Conservation (phyloP, 179 eudicot genomes). For the Vitellaria paradoxa region DNA sequence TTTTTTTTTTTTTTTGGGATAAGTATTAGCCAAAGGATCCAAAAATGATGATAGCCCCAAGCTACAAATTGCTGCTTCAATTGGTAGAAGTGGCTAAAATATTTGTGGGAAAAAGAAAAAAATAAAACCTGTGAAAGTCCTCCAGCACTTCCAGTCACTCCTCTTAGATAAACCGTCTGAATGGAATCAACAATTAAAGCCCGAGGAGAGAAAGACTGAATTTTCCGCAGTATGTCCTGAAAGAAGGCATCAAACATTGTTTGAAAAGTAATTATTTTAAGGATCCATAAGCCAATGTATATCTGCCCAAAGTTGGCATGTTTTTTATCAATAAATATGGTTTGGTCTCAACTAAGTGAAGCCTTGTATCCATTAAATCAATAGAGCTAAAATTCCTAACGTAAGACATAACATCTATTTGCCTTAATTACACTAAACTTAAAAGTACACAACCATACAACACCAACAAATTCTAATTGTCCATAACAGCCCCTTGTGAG, state of each 20-base stretch:
- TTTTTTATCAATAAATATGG: neutral
- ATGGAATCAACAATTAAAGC: conserved; percentile 88
- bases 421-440: neutral
- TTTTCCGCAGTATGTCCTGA: conserved; percentile 80
- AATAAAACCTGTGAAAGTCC: conserved; percentile 65
- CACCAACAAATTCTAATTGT: neutral
- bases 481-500: neutral
- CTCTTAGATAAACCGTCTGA: conserved; percentile 82
- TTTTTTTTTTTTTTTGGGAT: too few relatives aligned
- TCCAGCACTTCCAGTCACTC: conserved; percentile 89
- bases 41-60: neutral
- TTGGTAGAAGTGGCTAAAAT: neutral
- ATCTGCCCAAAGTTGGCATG: neutral
- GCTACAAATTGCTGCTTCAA: neutral
- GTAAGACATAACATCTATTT: neutral
- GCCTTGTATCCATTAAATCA: neutral
- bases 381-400: neutral
- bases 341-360: neutral
- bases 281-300: neutral
- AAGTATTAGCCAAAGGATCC: neutral
- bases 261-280: neutral
- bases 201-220: conserved; percentile 63
- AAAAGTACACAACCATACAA: neutral
- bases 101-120: neutral
- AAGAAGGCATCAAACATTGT: conserved; percentile 6